phyloP scores from a whole-genome alignment of 2,329 filamentous ascomycete genomes.

The Paraphaeosphaeria minitans region DNA sequence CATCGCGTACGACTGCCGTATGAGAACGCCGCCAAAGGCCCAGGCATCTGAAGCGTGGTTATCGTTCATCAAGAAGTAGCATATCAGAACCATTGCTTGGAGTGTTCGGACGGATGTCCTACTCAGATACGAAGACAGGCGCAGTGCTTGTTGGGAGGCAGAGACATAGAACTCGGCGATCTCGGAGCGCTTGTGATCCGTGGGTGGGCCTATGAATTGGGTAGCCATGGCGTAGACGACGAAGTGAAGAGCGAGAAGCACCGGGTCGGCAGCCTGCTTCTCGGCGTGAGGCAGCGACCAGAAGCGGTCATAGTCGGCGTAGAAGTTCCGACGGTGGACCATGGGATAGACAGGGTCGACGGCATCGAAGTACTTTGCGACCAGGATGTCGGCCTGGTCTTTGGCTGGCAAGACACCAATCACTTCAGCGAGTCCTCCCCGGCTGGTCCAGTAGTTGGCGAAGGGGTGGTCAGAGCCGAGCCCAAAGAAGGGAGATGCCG shows the following conservation, averaged over 20 bases:
- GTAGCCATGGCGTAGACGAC: constrained; percentile 79
- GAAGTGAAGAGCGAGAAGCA: constrained; percentile 74
- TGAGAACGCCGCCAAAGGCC: constrained; percentile 78
- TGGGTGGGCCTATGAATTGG: constrained; percentile 69
- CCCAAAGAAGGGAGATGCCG: constrained; percentile 79
- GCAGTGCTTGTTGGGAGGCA: constrained; percentile 76
- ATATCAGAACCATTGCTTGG: constrained; percentile 81
- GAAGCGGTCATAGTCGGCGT: constrained; percentile 78
- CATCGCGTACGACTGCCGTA: constrained; percentile 81
- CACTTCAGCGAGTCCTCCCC: constrained; percentile 75
- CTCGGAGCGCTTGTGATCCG: constrained; percentile 68
- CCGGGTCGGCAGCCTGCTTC: constrained; percentile 66
- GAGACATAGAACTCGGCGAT: constrained; percentile 83
- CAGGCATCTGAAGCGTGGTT: constrained; percentile 83
- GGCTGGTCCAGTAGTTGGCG: constrained; percentile 83
- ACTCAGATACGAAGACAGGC: constrained; percentile 77
- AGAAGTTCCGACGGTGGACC: constrained; percentile 75
- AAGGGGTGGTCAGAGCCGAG: constrained; percentile 79
- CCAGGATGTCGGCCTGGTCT: constrained; percentile 73
- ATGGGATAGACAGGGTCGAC: constrained; percentile 84
- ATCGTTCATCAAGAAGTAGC: constrained; percentile 84
- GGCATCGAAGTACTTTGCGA: constrained; percentile 59
- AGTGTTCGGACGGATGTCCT: constrained; percentile 74
- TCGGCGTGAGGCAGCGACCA: constrained; percentile 67
- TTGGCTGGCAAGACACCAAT: constrained; percentile 77